Conservation (phyloP, 2,329 filamentous ascomycete genomes). For the Monosporascus cannonballus region DNA sequence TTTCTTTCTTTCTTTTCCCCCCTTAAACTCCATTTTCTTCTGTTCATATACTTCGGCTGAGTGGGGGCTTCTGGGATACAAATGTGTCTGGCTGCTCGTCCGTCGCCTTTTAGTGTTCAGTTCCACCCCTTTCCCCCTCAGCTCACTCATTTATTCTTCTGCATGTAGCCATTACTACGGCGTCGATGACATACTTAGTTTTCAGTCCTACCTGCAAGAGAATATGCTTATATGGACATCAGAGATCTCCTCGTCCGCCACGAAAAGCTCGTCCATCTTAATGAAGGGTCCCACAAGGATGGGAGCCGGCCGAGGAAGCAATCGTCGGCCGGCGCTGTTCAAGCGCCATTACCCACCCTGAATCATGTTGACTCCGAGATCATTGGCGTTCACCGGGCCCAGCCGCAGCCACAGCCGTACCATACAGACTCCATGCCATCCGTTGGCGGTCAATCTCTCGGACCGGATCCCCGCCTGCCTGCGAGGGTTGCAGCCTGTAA, state of each 20-base stretch:
- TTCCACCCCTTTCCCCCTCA: constrained; percentile 3
- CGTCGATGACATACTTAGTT: constrained; percentile 8
- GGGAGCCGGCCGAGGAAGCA: constrained; percentile 43
- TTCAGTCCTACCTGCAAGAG: constrained; percentile 14
- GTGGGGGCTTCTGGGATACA: background rate
- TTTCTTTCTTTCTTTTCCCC: constrained; percentile 5
- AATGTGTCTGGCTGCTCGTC: background rate
- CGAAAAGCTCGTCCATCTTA: constrained; percentile 59
- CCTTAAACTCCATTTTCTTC: background rate
- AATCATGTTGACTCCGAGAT: constrained; percentile 40
- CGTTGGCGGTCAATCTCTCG: constrained; percentile 31
- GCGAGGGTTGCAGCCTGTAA: constrained; percentile 46
- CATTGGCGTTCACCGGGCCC: constrained; percentile 35
- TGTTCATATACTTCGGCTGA: background rate
- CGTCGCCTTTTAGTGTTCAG: constrained; percentile 9
- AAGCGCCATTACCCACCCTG: constrained; percentile 42
- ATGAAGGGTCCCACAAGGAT: constrained; percentile 50
- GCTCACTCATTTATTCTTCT: constrained; percentile 10
- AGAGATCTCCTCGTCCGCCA: constrained; percentile 58
- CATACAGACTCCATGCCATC: constrained; percentile 34
- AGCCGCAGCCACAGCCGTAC: constrained; percentile 30
- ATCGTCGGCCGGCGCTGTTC: constrained; percentile 39
- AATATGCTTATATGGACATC: constrained; percentile 54
- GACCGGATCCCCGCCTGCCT: constrained; percentile 41
- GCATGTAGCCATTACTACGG: constrained; percentile 10